Evolutionary conservation across 2,329 filamentous ascomycete species (phyloP).

Genomic region (Biscogniauxia sp.): DNA sequence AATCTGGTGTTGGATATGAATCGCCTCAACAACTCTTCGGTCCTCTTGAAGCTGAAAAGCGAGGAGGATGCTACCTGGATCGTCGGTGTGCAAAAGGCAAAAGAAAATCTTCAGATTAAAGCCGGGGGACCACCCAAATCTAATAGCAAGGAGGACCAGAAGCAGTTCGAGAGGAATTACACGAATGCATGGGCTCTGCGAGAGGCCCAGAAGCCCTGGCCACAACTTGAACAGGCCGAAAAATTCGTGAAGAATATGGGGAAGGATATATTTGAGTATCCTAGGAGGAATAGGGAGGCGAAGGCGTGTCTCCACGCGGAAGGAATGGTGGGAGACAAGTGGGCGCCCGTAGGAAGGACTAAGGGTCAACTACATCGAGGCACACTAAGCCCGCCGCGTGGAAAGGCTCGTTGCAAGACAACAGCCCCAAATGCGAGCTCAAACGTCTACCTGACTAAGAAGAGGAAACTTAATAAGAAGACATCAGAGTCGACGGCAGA

Average conservation of each 20-base stretch:
- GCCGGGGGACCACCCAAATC: constrained; percentile 1
- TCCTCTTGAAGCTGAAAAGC: not conserved
- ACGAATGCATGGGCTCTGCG: not conserved
- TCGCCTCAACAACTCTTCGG: not conserved
- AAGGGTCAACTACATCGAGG: not conserved
- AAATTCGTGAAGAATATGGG: constrained; percentile 15
- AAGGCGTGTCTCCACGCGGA: not conserved
- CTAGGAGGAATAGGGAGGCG: not conserved
- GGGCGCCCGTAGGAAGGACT: not conserved
- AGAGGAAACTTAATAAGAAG: not conserved
- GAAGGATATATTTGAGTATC: constrained; percentile 1
- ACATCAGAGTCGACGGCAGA: not conserved
- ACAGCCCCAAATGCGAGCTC: not conserved
- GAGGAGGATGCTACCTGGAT: not conserved
- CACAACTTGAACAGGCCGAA: constrained; percentile 8
- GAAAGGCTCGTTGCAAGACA: not conserved
- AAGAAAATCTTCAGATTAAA: not conserved
- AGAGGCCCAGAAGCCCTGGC: constrained; percentile 12
- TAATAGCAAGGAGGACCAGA: constrained; percentile 6
- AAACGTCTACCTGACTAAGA: not conserved
- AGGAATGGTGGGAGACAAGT: not conserved
- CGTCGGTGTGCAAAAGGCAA: not conserved
- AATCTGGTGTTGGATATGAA: not conserved
- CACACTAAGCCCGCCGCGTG: not conserved
- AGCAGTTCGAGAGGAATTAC: constrained; percentile 1